Conservation (phyloP, 2,329 filamentous ascomycete genomes). For the Fusarium verticillioides region DNA sequence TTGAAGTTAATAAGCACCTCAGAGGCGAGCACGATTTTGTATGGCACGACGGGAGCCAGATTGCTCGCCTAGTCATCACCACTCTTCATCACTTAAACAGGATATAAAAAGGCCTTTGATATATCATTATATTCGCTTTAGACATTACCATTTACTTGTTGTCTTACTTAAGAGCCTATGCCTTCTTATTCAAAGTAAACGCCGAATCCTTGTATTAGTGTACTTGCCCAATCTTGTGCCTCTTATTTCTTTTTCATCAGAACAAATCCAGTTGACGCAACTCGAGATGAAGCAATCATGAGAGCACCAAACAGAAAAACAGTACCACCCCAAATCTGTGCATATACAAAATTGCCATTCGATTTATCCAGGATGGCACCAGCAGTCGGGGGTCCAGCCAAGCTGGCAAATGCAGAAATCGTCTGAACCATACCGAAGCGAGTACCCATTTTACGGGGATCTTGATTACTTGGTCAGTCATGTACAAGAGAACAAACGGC, state of each 20-base stretch:
- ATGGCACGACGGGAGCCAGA: slow-evolving; percentile 68
- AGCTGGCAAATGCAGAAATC: slow-evolving; percentile 53
- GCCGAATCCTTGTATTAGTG: not conserved
- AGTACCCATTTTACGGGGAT: slow-evolving; percentile 55
- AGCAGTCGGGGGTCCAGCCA: slow-evolving; percentile 54
- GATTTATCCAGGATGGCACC: slow-evolving; percentile 46
- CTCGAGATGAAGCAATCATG: slow-evolving; percentile 48
- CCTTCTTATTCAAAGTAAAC: not conserved
- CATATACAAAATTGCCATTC: slow-evolving; percentile 51
- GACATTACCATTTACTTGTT: slow-evolving; percentile 22
- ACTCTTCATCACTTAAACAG: slow-evolving; percentile 39
- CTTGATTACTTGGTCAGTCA: slow-evolving; percentile 27
- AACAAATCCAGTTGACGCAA: slow-evolving; percentile 51
- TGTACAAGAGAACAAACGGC: not conserved
- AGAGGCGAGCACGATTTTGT: slow-evolving; percentile 71
- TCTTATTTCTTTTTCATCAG: slow-evolving; percentile 49
- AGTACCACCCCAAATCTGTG: slow-evolving; percentile 59
- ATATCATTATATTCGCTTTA: slow-evolving; percentile 9
- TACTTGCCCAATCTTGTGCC: not conserved
- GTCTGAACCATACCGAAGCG: slow-evolving; percentile 58
- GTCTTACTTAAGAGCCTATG: not conserved
- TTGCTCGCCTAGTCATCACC: slow-evolving; percentile 60
- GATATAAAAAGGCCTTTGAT: not conserved
- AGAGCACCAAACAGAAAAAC: slow-evolving; percentile 52
- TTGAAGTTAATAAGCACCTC: slow-evolving; percentile 55